phyloP scores from a whole-genome alignment of 2,329 filamentous ascomycete genomes.

The Clarireedia monteithiana region DNA sequence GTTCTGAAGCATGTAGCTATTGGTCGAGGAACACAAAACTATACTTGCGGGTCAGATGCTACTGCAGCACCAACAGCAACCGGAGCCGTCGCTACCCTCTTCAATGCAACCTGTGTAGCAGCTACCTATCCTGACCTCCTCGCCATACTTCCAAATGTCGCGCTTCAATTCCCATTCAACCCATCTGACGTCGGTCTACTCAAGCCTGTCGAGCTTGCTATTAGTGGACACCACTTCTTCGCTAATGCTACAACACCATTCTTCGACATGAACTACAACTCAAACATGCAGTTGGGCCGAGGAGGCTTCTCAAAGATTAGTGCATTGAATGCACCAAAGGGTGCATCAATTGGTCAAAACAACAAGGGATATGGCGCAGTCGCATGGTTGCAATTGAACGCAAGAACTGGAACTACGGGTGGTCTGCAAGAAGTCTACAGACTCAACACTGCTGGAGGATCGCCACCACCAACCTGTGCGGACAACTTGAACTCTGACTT shows the following conservation, averaged over 20 bases:
- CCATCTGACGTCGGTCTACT: slow-evolving; percentile 31
- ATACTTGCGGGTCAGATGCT: slow-evolving; percentile 66
- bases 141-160: slow-evolving; percentile 54
- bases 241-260: slow-evolving; percentile 59
- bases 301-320: slow-evolving; percentile 55
- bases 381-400: slow-evolving; percentile 68
- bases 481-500: slow-evolving; percentile 53
- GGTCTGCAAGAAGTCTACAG: slow-evolving; percentile 72
- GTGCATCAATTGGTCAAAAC: slow-evolving; percentile 48
- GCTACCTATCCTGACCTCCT: slow-evolving; percentile 62
- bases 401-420: slow-evolving; percentile 47
- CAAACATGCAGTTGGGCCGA: slow-evolving; percentile 46
- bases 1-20: slow-evolving; percentile 70
- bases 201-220: slow-evolving; percentile 51
- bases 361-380: slow-evolving; percentile 60
- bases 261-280: slow-evolving; percentile 65
- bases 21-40: slow-evolving; percentile 88
- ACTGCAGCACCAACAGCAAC: slow-evolving; percentile 53
- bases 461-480: slow-evolving; percentile 63
- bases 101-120: slow-evolving; percentile 77
- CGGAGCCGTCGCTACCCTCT: slow-evolving; percentile 78
- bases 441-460: slow-evolving; percentile 75
- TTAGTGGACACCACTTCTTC: slow-evolving; percentile 81
- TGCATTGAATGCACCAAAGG: slow-evolving; percentile 52
- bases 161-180: slow-evolving; percentile 57